Conservation (phyloP, 2,329 filamentous ascomycete genomes). For the Gliomastix tumulicola region DNA sequence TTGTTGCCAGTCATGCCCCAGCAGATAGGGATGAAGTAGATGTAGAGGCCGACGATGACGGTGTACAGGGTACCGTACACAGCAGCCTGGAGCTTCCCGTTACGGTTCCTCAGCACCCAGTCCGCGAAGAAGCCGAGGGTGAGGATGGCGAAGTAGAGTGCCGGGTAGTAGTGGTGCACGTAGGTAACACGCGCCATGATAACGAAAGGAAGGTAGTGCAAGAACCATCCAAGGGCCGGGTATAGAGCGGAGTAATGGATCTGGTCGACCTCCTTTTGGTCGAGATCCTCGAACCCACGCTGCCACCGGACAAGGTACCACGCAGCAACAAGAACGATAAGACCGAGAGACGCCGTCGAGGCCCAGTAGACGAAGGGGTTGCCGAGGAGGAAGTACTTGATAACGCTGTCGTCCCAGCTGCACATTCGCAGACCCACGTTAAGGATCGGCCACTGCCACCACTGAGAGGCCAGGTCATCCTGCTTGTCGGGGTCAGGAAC, state of each 20-base stretch:
- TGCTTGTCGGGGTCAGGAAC: constrained; percentile 98
- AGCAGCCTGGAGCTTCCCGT: constrained; percentile 54
- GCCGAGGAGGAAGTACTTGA: constrained; percentile 98
- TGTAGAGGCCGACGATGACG: constrained; percentile 72
- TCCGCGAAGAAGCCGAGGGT: constrained; percentile 82
- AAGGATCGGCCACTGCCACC: constrained; percentile 98
- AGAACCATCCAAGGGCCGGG: constrained; percentile 86
- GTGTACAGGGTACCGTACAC: constrained; percentile 72
- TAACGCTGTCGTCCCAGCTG: constrained; percentile 88
- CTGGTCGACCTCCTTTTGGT: constrained; percentile 74
- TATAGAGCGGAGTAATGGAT: constrained; percentile 93
- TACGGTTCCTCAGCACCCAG: constrained; percentile 67
- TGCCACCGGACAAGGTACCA: constrained; percentile 97
- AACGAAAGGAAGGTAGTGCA: constrained; percentile 93
- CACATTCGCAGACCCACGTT: constrained; percentile 97
- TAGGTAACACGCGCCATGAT: constrained; percentile 99
- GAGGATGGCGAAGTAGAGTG: constrained; percentile 94
- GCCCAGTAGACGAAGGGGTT: constrained; percentile 97
- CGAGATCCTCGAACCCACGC: constrained; percentile 82
- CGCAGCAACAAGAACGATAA: constrained; percentile 63
- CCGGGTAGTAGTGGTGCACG: constrained; percentile 98
- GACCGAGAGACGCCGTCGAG: constrained; percentile 69
- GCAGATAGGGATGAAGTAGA: constrained; percentile 86
- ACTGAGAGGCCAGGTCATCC: constrained; percentile 90
- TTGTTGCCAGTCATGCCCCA: constrained; percentile 91